phyloP scores from a whole-genome alignment of 306 rosid genomes.

The Lagenaria siceraria region DNA sequence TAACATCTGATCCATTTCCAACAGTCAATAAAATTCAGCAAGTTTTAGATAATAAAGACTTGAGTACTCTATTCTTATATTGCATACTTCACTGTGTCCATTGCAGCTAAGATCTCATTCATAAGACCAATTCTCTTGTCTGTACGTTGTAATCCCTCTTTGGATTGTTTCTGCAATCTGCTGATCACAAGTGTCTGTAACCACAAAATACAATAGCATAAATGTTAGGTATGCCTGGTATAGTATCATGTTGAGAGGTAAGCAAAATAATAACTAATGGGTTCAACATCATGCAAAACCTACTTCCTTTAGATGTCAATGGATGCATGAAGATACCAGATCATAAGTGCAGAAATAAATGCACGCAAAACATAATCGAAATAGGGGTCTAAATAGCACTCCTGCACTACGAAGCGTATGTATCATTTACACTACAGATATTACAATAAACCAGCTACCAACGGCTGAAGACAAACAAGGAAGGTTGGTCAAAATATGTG shows the following conservation, averaged over 20 bases:
- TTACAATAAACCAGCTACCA: neutral
- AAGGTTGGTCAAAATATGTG: neutral
- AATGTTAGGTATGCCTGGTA: neutral
- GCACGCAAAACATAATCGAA: neutral
- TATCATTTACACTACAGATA: neutral
- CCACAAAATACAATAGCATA: neutral
- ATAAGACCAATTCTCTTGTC: constrained; percentile 96
- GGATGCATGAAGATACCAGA: neutral
- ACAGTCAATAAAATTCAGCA: constrained; percentile 5
- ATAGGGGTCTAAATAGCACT: neutral
- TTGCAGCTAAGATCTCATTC: constrained; percentile 96
- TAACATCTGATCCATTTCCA: constrained; percentile 58
- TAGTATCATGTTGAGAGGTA: neutral
- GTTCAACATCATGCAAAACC: neutral
- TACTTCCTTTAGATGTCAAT: neutral
- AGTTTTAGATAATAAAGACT: neutral
- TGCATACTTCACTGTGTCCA: constrained; percentile 92
- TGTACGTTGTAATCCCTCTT: constrained; percentile 85
- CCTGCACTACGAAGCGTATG: neutral
- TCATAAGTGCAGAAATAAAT: neutral
- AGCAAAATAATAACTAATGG: neutral
- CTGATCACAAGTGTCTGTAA: constrained; percentile 71
- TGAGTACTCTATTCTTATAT: neutral
- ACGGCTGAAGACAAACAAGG: neutral
- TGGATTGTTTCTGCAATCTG: constrained; percentile 67